A percentile compares a stretch with the other conserved stretches of the same genome.
Evolutionary conservation across 2,329 filamentous ascomycete species (phyloP).

Genomic region (Zymoseptoria ardabiliae): DNA sequence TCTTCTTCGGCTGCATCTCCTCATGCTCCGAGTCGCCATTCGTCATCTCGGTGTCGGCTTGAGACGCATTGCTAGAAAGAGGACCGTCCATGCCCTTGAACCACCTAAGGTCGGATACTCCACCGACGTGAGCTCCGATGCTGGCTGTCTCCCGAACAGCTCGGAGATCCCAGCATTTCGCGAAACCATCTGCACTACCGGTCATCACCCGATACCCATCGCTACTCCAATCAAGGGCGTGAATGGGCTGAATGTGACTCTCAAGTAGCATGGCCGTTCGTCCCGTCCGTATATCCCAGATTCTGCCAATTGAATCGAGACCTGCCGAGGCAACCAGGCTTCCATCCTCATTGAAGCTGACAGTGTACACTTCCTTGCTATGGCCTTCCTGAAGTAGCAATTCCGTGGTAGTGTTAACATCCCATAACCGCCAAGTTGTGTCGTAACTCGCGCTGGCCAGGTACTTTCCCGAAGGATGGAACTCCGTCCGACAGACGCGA

Average conservation of each 20-base stretch:
- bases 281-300: constrained; percentile 91
- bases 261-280: constrained; percentile 94
- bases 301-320: constrained; percentile 84
- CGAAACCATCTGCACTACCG: constrained; percentile 86
- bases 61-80: constrained; percentile 52
- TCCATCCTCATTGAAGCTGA: constrained; percentile 85
- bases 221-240: constrained; percentile 83
- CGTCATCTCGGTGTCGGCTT: constrained; percentile 26
- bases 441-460: constrained; percentile 91
- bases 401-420: constrained; percentile 77
- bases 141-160: constrained; percentile 77
- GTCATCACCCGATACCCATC: constrained; percentile 92
- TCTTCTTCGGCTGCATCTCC: constrained; percentile 59
- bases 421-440: constrained; percentile 95
- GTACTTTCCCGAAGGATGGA: constrained; percentile 85
- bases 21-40: constrained; percentile 13
- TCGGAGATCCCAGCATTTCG: constrained; percentile 96
- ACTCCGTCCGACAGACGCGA: constrained; percentile 85
- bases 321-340: constrained; percentile 88
- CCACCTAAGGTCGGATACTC: constrained; percentile 89
- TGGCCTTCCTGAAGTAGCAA: constrained; percentile 88
- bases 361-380: constrained; percentile 82
- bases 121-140: constrained; percentile 83
- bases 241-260: constrained; percentile 87
- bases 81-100: constrained; percentile 80